Conservation (phyloP, 306 rosid genomes). For the Cucumis sativus region DNA sequence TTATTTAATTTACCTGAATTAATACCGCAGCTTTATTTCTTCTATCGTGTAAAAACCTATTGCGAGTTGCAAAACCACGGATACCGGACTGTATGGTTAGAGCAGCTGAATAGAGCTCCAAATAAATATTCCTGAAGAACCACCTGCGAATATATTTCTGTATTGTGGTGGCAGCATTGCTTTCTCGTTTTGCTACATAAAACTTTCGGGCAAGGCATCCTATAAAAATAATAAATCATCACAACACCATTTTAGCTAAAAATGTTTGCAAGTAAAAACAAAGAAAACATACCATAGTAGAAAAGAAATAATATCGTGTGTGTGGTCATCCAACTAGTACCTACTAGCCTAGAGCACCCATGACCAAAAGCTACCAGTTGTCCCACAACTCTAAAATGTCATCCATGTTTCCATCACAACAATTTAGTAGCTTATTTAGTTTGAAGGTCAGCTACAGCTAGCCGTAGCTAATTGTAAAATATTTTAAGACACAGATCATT, state of each 20-base stretch:
- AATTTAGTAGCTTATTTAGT: neutral
- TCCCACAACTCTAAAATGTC: neutral
- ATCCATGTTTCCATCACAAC: neutral
- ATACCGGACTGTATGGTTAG: constrained; percentile 49
- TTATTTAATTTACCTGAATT: constrained; percentile 55
- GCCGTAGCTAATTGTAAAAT: neutral
- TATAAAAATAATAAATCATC: constrained; percentile 15
- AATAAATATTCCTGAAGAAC: constrained; percentile 33
- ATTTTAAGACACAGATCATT: neutral
- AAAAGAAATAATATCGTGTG: neutral
- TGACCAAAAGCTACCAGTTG: neutral
- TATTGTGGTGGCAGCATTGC: constrained; percentile 45
- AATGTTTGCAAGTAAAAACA: neutral
- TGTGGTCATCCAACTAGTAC: neutral
- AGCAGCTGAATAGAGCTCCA: constrained; percentile 41
- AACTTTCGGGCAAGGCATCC: constrained; percentile 60
- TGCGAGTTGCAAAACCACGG: constrained; percentile 59
- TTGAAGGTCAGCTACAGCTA: neutral
- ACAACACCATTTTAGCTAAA: neutral
- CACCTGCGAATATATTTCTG: constrained; percentile 61
- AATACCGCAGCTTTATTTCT: constrained; percentile 67
- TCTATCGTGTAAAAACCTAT: constrained; percentile 41
- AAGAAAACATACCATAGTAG: neutral
- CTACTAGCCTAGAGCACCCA: neutral
- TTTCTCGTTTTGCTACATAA: constrained; percentile 53